Evolutionary conservation across 495 filamentous ascomycete species (phyloP), one percentile per base, ranked within the genome.

Genomic region (Aspergillus ellipticus): DNA sequence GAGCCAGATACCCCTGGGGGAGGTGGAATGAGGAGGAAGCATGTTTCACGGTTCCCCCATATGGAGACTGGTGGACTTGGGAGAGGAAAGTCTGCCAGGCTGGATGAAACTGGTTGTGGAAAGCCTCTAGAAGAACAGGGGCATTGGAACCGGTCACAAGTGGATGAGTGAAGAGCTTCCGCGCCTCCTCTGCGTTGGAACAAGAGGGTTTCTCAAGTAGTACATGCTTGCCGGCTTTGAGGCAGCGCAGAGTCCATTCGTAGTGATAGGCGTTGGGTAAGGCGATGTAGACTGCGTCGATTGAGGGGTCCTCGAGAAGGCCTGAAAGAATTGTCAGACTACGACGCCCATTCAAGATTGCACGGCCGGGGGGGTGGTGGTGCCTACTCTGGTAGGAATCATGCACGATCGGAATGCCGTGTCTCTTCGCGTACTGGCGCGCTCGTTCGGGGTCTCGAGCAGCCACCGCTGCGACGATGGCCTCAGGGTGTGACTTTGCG

Each of bases 111-210:
- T 69, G 65, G 54, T 69, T 71, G 62, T 85, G 82, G 43, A 83
- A 76, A 6, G 83, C 84, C 65, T 89, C 86, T 2, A 88, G 72
- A 0, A 87, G 59, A 9, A 88, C 74, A 6, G 67, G 65, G 0
- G 64, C 69, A 26, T 56, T 47, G 0, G 55, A 24, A 0, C 57
- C 53, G 41, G 47, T 65, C n/a, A 79, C 49, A 15, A 63, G n/a
- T 2, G 67, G 67, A 8, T 66, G 61, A 29, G 51, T 62, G 61
- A 76, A 75, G 0, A 80, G 64, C 10, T 56, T 59, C 1, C 54
- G 45, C 0, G 78, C 72, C 55, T 81, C 77, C 1, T 45, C 47
- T 0, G 62, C 64, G 45, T 76, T 81, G 2, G 71, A 69, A 6
- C 63, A 70, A 0, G 68, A 75, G 0, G 78, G 78, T 54, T 80